Conservation (phyloP, 106 monocot genomes). For the Apostasia ramifera region DNA sequence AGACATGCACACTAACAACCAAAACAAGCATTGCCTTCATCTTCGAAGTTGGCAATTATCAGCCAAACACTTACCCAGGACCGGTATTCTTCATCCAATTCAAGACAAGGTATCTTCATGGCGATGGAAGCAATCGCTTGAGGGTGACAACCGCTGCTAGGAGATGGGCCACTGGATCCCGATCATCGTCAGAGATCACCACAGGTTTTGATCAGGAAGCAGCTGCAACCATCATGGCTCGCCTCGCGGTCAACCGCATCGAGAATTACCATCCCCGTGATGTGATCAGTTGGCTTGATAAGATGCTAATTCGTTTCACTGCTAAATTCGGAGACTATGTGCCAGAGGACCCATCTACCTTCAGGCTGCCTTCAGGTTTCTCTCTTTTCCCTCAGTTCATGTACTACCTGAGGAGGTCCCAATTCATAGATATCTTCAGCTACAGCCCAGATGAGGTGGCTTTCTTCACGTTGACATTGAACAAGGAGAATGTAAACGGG, state of each 20-base stretch:
- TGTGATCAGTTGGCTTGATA: slow-evolving; percentile 89
- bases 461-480: slow-evolving; percentile 73
- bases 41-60: slow-evolving; percentile 39
- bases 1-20: slow-evolving; percentile 43
- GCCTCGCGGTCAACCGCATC: slow-evolving; percentile 63
- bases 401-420: slow-evolving; percentile 82
- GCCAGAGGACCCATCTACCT: slow-evolving; percentile 82
- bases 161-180: slow-evolving; percentile 48
- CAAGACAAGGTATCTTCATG: slow-evolving; percentile 64
- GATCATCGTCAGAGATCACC: slow-evolving; percentile 38
- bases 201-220: slow-evolving; percentile 97
- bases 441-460: slow-evolving; percentile 87
- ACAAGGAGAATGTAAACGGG: slow-evolving; percentile 74
- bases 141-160: slow-evolving; percentile 89
- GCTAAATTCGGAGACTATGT: slow-evolving; percentile 82
- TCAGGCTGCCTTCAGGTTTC: slow-evolving; percentile 64
- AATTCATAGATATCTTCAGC: slow-evolving; percentile 87
- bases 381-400: slow-evolving; percentile 94
- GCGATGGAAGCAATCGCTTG: slow-evolving; percentile 50
- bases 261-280: slow-evolving; percentile 66
- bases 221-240: slow-evolving; percentile 76
- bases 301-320: slow-evolving; percentile 83
- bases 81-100: slow-evolving; percentile 92
- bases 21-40: slow-evolving; percentile 82
- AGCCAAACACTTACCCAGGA: slow-evolving; percentile 28